A percentile compares a stretch with the other conserved stretches of the same genome.
These are phyloP conservation scores for Populus ilicifolia DNA, from an alignment of 345 rosid species.

Conservation along the genomic window DNA sequence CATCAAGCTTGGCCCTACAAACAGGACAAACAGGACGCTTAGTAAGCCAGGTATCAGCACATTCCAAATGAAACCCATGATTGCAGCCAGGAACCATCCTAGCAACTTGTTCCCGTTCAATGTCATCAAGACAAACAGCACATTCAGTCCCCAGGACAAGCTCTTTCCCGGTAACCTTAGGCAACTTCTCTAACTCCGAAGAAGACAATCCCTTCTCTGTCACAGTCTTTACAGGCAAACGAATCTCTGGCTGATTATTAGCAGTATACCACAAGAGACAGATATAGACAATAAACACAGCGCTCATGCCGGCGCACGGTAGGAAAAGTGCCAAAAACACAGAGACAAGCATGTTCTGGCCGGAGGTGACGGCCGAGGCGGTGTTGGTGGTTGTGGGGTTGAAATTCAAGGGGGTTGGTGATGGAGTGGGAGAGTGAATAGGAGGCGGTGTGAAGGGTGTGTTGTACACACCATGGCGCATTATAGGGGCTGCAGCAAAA, in stretches of 20 bases:
- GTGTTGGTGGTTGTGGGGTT: neutral
- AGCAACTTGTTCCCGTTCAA: conserved; percentile 51
- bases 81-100: conserved; percentile 77
- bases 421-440: conserved; percentile 13
- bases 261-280: conserved; percentile 53
- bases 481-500: neutral
- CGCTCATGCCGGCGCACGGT: conserved; percentile 66
- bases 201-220: conserved; percentile 46
- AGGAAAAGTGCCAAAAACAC: conserved; percentile 64
- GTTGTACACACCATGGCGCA: conserved; percentile 25
- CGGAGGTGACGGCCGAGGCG: neutral
- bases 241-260: conserved; percentile 5
- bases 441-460: conserved; percentile 12
- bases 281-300: conserved; percentile 50
- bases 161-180: conserved; percentile 60
- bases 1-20: conserved; percentile 53
- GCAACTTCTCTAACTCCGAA: conserved; percentile 60
- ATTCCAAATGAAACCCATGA: conserved; percentile 74
- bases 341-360: conserved; percentile 41
- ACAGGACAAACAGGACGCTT: conserved; percentile 60
- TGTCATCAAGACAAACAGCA: conserved; percentile 76
- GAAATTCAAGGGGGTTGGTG: conserved; percentile 11
- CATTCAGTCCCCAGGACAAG: conserved; percentile 64
- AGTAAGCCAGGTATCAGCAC: conserved; percentile 83
- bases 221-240: conserved; percentile 26